Evolutionary conservation across 140 eudicot species (phyloP), one percentile per base, ranked within the genome.

Genomic region (Flaveria floridana): DNA sequence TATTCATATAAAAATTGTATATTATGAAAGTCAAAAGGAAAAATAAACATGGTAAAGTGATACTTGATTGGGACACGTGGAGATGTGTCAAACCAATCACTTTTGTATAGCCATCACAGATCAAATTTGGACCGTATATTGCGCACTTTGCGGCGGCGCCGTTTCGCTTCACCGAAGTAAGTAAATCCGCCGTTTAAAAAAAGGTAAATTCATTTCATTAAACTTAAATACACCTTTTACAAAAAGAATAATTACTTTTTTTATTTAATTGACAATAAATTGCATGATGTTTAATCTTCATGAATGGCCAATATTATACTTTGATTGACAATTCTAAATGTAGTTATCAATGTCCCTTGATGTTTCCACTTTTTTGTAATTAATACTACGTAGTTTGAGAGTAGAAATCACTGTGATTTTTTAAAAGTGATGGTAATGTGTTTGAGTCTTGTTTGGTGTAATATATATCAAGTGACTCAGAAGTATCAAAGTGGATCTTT

Each of bases 141-240:
- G 23, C 73, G 78, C 14, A 37, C 82, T 63, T 78, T 79, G 61
- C 79, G 83, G 83, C 79, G 34, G 74, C 70, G 70, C 79, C 71
- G 79, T 79, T 79, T 79, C 23, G 28, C 47, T 75, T 66, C 63
- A 44, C 79, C 14, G 34, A 78, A 66, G 44, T 72, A 65, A 64
- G 82, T 52, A 41, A 77, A 46, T 77, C 48, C 44, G 53, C 46
- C 18, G 51, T 16, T 39, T 70, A 23, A 69, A 48, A 71, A 44
- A 44, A 1, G 13, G 12, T 44, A 7, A 16, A 12, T 37, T 1
- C 41, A 10, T 46, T 46, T 26, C 39, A 34, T 12, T 23, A 3
- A 59, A 41, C 56, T 57, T 23, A 39, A 74, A 58, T 26, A 19
- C 26, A 59, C 7, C 34, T 18, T 71, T 55, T 55, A 37, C 23